Evolutionary conservation across 2,329 filamentous ascomycete species (phyloP).

Genomic region (Colletotrichum tropicale): DNA sequence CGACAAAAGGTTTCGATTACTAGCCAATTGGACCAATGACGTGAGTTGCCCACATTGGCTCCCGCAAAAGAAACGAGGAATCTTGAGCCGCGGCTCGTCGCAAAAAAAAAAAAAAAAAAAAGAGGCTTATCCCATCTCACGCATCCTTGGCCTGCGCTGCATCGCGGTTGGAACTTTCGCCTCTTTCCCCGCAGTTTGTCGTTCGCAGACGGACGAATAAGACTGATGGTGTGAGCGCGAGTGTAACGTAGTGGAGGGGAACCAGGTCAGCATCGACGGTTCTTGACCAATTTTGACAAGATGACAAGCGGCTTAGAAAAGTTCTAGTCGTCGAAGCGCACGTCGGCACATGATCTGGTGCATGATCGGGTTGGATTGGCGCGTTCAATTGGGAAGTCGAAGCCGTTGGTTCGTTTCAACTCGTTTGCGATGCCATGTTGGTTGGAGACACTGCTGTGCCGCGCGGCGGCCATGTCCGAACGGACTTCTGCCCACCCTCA

Average conservation of each 20-base stretch:
- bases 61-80: background rate
- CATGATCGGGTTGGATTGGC: background rate
- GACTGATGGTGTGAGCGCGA: background rate
- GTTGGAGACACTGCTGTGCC: background rate
- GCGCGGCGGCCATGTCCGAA: background rate
- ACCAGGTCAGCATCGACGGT: background rate
- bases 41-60: background rate
- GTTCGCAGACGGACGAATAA: constrained; percentile 7
- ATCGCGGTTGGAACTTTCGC: background rate
- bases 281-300: background rate
- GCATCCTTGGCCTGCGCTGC: background rate
- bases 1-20: background rate
- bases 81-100: background rate
- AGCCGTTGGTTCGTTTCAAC: background rate
- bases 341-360: constrained; percentile 2
- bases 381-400: background rate
- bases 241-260: constrained; percentile 15
- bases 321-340: background rate
- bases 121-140: background rate
- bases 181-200: constrained; percentile 14
- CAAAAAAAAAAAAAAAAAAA: background rate
- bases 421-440: background rate
- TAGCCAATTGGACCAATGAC: background rate
- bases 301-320: background rate
- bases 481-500: background rate